Conservation (phyloP, 1,284 basidiomycete genomes). For the Sporisorium sorghi region DNA sequence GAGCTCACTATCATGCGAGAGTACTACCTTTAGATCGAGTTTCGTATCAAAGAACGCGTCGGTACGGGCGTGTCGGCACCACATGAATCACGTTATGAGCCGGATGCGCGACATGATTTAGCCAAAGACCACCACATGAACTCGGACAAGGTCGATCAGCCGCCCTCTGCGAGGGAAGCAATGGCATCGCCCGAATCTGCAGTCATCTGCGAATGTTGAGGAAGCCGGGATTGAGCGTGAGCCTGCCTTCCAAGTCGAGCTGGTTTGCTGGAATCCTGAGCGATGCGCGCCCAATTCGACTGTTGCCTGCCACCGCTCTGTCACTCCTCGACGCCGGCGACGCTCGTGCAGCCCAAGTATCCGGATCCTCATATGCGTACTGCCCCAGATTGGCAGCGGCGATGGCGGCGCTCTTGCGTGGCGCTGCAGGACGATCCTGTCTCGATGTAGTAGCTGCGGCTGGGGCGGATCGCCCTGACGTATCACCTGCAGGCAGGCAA, state of each 20-base stretch:
- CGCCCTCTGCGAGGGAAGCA: conserved; percentile 11
- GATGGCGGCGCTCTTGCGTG: conserved; percentile 24
- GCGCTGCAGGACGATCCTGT: conserved; percentile 3
- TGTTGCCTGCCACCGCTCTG: neutral
- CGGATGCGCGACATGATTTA: too few relatives aligned
- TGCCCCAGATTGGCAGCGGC: conserved; percentile 28
- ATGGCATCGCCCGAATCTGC: conserved; percentile 25
- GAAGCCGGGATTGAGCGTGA: conserved; percentile 17
- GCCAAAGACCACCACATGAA: conserved; percentile 1
- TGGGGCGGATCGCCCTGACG: neutral
- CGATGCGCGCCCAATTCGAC: neutral
- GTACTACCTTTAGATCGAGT: too few relatives aligned
- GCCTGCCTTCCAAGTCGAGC: neutral
- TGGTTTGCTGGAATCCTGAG: neutral
- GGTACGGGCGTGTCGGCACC: too few relatives aligned
- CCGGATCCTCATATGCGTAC: conserved; percentile 22
- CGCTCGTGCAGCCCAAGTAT: neutral
- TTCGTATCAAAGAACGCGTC: too few relatives aligned
- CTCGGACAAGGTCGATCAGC: conserved; percentile 19
- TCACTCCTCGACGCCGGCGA: conserved; percentile 4
- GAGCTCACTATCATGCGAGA: too few relatives aligned
- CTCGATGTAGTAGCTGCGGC: neutral
- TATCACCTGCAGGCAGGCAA: neutral
- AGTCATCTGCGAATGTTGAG: neutral
- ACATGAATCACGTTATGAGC: too few relatives aligned